Conservation (phyloP, 768 basidiomycete genomes). For the Coprinopsis marcescibilis region DNA sequence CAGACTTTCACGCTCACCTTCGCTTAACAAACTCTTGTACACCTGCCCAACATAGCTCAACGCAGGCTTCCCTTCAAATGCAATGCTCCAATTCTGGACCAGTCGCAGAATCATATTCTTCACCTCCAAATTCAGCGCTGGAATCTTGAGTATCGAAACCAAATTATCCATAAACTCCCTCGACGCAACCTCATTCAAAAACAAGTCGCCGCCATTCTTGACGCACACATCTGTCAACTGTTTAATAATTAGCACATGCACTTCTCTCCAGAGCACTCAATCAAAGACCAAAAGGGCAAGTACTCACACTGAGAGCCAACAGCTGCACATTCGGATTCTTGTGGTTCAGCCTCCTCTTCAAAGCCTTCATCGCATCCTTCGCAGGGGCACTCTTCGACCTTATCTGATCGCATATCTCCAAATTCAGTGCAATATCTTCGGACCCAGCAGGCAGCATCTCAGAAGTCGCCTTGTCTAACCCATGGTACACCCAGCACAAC, state of each 20-base stretch:
- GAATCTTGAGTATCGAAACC: constrained; percentile 79
- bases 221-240: constrained; percentile 88
- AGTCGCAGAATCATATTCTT: constrained; percentile 70
- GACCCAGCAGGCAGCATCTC: constrained; percentile 76
- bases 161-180: constrained; percentile 93
- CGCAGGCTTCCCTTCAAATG: constrained; percentile 76
- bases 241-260: constrained; percentile 2
- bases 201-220: constrained; percentile 96
- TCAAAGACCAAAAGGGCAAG: background rate
- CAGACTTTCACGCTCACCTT: no score
- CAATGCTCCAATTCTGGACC: constrained; percentile 91
- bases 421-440: constrained; percentile 88
- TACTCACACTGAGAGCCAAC: constrained; percentile 74
- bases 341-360: constrained; percentile 84
- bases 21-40: constrained; percentile 68
- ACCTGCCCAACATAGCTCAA: constrained; percentile 74
- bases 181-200: constrained; percentile 77
- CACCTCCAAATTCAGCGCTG: constrained; percentile 73
- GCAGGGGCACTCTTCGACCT: constrained; percentile 83
- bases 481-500: no score
- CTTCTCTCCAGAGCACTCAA: background rate
- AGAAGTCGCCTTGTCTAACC: constrained; percentile 97
- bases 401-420: constrained; percentile 97
- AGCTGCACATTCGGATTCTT: constrained; percentile 96
- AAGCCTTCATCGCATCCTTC: constrained; percentile 80